phyloP scores from a whole-genome alignment of 495 filamentous ascomycete species.

The Paragyromitra xinjiangensis region DNA sequence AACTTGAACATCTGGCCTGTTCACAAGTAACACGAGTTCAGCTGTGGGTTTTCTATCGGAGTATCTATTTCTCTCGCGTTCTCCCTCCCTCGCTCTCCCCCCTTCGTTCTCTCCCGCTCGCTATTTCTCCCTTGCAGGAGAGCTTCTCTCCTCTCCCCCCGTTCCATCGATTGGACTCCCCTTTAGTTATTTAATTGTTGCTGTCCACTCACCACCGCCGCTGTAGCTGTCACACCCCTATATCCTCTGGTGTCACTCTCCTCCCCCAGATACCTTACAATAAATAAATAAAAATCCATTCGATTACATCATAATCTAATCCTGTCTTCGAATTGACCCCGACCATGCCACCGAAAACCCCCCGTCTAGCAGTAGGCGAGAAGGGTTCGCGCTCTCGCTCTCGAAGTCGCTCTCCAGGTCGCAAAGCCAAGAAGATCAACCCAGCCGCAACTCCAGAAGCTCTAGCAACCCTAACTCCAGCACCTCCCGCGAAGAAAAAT shows the following conservation, averaged over 20 bases:
- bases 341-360: slow-evolving; percentile 49
- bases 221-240: slow-evolving; percentile 25
- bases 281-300: neutral
- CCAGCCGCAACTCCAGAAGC: slow-evolving; percentile 2
- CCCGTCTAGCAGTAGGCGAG: slow-evolving; percentile 52
- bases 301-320: slow-evolving; percentile 14
- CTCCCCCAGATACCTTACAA: slow-evolving; percentile 6
- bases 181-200: slow-evolving; percentile 35
- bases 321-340: slow-evolving; percentile 28
- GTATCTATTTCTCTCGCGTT: neutral
- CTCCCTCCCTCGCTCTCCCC: neutral
- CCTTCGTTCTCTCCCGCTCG: slow-evolving; percentile 37
- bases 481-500: slow-evolving; percentile 4
- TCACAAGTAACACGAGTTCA: slow-evolving; percentile 31
- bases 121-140: slow-evolving; percentile 46
- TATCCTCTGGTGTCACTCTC: slow-evolving; percentile 20
- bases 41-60: slow-evolving; percentile 11
- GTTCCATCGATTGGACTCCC: slow-evolving; percentile 41
- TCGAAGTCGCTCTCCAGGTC: slow-evolving; percentile 46
- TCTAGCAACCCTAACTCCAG: neutral
- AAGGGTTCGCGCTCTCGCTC: slow-evolving; percentile 45
- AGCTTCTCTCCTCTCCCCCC: slow-evolving; percentile 18
- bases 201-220: slow-evolving; percentile 4
- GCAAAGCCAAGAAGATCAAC: slow-evolving; percentile 35
- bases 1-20: slow-evolving; percentile 52